Evolutionary conservation across 805 yeast genomes (phyloP), one percentile per base, ranked within the genome.

Genomic region (Wickerhamiella lipophila): DNA sequence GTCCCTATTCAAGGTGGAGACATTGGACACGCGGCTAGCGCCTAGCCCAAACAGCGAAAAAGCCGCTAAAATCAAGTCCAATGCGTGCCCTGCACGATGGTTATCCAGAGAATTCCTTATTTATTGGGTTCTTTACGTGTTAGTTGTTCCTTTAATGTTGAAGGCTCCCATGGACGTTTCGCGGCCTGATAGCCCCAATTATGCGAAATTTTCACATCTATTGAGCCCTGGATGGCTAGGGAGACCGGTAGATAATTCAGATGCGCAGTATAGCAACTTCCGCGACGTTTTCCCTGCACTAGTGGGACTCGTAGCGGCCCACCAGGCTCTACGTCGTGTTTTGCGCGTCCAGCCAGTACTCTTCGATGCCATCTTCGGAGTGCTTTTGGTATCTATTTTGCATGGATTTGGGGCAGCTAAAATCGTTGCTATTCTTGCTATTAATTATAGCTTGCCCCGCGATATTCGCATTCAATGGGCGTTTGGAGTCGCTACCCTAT

Each of bases 211-310:
- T 59, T 73, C 74, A 55, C 73, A 76, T 45, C 66, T 80, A 34
- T 68, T 89, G 46, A 71, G 81, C 25, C 70, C 77, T 5, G 97
- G 98, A 3, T 89, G 97, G 97, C 67, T 81, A 60, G 96, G 95
- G 7, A 68, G 95, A 22, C 82, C 56, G 9, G 59, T 64, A 41
- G 98, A 92, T 63, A 88, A 89, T 61, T 82, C 95, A 4, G 99
- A 92, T 62, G 70, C 72, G 27, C 99, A 92, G 64, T 92, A 89
- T 60, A 66, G 84, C 22, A 85, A 87, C 59, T 86, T 92, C 61
- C 74, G 98, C 57, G 81, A 83, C 60, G 87, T 87, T 60, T 70
- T 89, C 54, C 74, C 77, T 11, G 61, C 82, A 44, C 66, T 92
- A 44, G 60, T 69, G n/a, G 75, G 67, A 0, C 68, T 85, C 44